phyloP scores from a whole-genome alignment of 768 basidiomycete genomes.

The Xerocomus spinulosus region DNA sequence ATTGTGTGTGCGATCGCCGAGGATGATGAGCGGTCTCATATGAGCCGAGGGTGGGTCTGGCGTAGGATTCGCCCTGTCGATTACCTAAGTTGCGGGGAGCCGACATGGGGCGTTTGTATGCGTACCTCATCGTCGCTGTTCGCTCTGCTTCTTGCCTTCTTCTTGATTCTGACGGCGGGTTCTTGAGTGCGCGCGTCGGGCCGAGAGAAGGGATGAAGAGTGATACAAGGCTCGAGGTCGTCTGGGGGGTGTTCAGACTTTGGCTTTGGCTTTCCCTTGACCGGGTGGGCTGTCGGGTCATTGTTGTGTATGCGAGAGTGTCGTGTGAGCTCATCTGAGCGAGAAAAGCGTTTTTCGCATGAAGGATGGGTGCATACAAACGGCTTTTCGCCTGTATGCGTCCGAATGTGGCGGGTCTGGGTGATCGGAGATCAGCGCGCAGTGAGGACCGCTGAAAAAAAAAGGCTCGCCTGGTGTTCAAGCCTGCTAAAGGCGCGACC shows the following conservation, averaged over 20 bases:
- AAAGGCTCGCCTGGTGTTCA: constrained; percentile 79
- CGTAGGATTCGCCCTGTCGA: constrained; percentile 51
- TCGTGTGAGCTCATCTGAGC: constrained; percentile 96
- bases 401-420: constrained; percentile 96
- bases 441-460: constrained; percentile 5
- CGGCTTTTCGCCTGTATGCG: constrained; percentile 97
- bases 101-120: constrained; percentile 14
- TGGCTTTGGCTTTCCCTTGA: constrained; percentile 28
- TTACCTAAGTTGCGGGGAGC: constrained; percentile 29
- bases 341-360: constrained; percentile 98
- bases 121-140: constrained; percentile 84
- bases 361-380: constrained; percentile 86
- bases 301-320: constrained; percentile 91
- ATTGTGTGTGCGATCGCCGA: constrained; percentile 27
- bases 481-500: constrained; percentile 94
- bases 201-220: constrained; percentile 24
- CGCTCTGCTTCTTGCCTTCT: constrained; percentile 74
- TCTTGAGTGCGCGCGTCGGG: constrained; percentile 21
- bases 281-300: constrained; percentile 34
- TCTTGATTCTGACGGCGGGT: constrained; percentile 47
- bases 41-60: constrained; percentile 50
- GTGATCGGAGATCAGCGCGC: constrained; percentile 18
- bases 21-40: constrained; percentile 36
- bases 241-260: constrained; percentile 27
- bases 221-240: constrained; percentile 22